Percentiles rank a stretch among this genome's conserved stretches.
Evolutionary conservation across 495 filamentous ascomycete species (phyloP).

Genomic region (Achaetomiella virescens): DNA sequence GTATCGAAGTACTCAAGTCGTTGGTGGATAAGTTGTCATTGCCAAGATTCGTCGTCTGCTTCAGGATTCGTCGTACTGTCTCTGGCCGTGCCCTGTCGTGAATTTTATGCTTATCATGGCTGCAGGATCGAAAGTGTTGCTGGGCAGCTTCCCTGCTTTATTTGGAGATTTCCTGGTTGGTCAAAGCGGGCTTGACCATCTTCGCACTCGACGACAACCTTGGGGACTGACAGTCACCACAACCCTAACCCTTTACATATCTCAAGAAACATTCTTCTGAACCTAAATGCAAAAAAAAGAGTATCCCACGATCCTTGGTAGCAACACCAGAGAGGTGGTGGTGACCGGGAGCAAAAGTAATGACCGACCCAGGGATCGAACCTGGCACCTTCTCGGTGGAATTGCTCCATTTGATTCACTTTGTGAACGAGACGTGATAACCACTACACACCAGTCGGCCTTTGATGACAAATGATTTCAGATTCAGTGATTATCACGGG

Average conservation of each 20-base stretch:
- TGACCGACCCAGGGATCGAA: conserved; percentile 24
- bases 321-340: not conserved
- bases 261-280: no score
- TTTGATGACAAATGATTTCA: not conserved
- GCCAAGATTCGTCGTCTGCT: not conserved
- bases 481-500: not conserved
- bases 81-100: not conserved
- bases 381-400: conserved; percentile 22
- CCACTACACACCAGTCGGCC: conserved; percentile 23
- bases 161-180: conserved; percentile 26
- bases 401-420: not conserved
- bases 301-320: no score
- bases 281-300: no score
- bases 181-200: conserved; percentile 4
- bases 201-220: not conserved
- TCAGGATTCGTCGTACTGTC: not conserved
- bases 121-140: not conserved
- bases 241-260: no score
- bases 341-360: not conserved
- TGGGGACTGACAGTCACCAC: no score
- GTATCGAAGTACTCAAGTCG: not conserved
- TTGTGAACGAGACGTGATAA: conserved; percentile 25
- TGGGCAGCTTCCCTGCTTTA: conserved; percentile 1
- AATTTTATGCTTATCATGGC: not conserved
- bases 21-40: not conserved